A percentile compares a stretch with the other conserved stretches of the same genome.
Conservation (phyloP, 2,329 filamentous ascomycete species). For the Periconia sp. region DNA sequence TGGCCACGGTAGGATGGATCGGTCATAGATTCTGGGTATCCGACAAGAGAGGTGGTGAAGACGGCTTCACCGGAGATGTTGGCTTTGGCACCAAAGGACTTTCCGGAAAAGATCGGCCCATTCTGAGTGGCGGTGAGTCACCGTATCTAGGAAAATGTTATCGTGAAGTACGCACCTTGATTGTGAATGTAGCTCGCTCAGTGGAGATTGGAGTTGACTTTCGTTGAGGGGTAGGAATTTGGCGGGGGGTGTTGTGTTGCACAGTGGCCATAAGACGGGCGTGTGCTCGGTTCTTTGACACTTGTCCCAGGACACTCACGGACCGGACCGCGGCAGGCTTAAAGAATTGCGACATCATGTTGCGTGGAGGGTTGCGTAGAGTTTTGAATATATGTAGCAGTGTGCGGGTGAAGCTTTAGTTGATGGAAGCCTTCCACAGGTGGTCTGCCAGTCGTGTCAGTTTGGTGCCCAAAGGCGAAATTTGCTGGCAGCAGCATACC, state of each 20-base stretch:
- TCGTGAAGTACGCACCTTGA: slow-evolving; percentile 68
- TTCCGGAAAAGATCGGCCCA: slow-evolving; percentile 94
- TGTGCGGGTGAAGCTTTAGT: slow-evolving; percentile 48
- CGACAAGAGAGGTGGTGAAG: slow-evolving; percentile 97
- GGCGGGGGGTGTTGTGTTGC: slow-evolving; percentile 71
- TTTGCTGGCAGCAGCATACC: slow-evolving; percentile 49
- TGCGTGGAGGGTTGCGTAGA: slow-evolving; percentile 37
- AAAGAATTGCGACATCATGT: slow-evolving; percentile 62
- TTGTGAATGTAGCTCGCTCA: slow-evolving; percentile 90
- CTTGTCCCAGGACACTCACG: slow-evolving; percentile 52
- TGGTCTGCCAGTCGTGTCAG: slow-evolving; percentile 57
- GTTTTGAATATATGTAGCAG: slow-evolving; percentile 15
- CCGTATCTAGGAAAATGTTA: slow-evolving; percentile 22
- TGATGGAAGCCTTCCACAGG: slow-evolving; percentile 71
- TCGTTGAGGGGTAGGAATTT: slow-evolving; percentile 65
- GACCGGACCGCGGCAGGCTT: slow-evolving; percentile 57
- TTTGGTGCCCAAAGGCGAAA: slow-evolving; percentile 21
- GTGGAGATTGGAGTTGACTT: slow-evolving; percentile 71
- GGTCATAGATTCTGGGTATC: slow-evolving; percentile 89
- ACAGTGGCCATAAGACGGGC: slow-evolving; percentile 68
- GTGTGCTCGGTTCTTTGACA: slow-evolving; percentile 52
- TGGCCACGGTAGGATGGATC: slow-evolving; percentile 78
- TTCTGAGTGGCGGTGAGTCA: slow-evolving; percentile 62
- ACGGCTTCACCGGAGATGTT: slow-evolving; percentile 98
- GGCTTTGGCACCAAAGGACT: slow-evolving; percentile 92